These are phyloP conservation scores for Musa balbisiana DNA, from an alignment of 202 grass and related monocot genomes.

Conservation along the genomic window DNA sequence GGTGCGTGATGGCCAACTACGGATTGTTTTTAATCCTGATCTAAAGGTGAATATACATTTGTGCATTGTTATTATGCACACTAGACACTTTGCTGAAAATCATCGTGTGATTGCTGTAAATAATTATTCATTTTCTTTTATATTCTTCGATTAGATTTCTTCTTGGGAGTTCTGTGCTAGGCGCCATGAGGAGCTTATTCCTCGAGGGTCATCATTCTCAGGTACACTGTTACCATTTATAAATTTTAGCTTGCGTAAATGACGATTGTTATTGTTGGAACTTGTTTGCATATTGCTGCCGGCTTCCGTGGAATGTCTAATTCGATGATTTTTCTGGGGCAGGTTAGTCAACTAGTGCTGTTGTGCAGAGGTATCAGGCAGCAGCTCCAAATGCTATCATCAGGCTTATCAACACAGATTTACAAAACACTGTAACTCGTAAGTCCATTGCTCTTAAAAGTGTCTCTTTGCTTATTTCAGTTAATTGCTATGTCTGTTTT, in stretches of 20 bases:
- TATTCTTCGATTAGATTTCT: conserved; percentile 18
- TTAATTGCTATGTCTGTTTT: no score
- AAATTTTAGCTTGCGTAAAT: neutral
- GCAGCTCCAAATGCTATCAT: conserved; percentile 25
- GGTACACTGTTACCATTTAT: conserved; percentile 12
- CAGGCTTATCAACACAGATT: conserved; percentile 19
- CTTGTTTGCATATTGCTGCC: no score
- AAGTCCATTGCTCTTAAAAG: conserved; percentile 6
- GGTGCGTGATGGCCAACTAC: conserved; percentile 29
- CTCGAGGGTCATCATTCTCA: conserved; percentile 29
- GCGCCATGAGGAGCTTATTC: conserved; percentile 33
- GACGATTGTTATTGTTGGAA: neutral
- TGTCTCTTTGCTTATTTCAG: no score
- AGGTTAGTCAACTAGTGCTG: conserved; percentile 26
- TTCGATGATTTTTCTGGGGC: conserved; percentile 10
- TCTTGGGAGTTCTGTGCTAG: conserved; percentile 34
- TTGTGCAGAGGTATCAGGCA: conserved; percentile 25
- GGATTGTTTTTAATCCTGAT: conserved; percentile 29
- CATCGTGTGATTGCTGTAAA: neutral
- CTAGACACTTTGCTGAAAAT: neutral
- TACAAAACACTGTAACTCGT: conserved; percentile 31
- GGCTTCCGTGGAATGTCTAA: neutral
- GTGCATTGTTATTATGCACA: neutral
- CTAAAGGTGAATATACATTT: conserved; percentile 19
- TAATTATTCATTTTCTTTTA: neutral